Conservation (phyloP, 148 eudicot species). For the Rhododendron griersonianum region DNA sequence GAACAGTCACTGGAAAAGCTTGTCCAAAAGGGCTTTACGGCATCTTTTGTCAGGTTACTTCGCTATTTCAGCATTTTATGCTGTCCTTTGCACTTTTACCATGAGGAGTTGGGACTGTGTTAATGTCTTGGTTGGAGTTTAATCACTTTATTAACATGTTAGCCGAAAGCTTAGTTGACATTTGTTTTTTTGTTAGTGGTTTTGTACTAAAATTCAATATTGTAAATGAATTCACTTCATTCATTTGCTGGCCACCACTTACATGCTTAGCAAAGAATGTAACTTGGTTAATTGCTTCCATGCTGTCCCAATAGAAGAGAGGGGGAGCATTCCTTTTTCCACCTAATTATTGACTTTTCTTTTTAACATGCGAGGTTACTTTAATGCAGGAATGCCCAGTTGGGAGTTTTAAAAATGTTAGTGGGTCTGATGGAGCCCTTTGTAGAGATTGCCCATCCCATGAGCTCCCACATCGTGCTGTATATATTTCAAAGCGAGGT, state of each 20-base stretch:
- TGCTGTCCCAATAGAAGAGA: neutral
- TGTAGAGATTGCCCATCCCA: conserved; percentile 68
- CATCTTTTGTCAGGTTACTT: conserved; percentile 74
- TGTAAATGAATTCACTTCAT: neutral
- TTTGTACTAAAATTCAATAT: neutral
- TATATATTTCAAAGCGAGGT: conserved; percentile 75
- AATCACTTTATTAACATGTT: neutral
- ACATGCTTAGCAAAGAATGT: conserved; percentile 4
- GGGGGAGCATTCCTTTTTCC: neutral
- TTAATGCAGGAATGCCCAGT: conserved; percentile 85
- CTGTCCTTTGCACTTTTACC: neutral
- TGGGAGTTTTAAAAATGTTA: conserved; percentile 86
- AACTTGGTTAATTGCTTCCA: neutral
- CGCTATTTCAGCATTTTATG: conserved; percentile 7
- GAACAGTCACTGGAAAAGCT: conserved; percentile 81
- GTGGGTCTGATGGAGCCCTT: conserved; percentile 72
- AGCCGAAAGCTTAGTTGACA: neutral
- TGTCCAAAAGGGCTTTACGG: conserved; percentile 95
- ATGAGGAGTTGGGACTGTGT: neutral
- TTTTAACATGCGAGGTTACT: neutral
- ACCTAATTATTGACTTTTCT: neutral
- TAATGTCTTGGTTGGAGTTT: neutral
- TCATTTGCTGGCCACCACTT: neutral
- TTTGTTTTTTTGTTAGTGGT: neutral
- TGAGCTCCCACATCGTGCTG: conserved; percentile 83